A percentile compares a stretch with the other conserved stretches of the same genome.
phyloP scores from a whole-genome alignment of 345 rosid species.

The Citropsis articulata region DNA sequence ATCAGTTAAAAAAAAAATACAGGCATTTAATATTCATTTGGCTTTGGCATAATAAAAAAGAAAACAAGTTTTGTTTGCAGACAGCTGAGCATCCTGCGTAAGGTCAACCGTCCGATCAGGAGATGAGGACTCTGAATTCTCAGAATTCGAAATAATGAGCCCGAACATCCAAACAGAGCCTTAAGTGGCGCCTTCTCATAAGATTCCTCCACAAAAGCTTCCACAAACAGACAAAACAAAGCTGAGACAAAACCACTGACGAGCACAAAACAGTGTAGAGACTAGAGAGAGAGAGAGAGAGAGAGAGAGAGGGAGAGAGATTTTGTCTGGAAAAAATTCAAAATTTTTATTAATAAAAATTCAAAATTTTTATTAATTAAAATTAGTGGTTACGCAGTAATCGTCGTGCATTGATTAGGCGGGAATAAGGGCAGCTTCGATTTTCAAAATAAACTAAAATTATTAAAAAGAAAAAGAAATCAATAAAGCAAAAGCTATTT shows the following conservation, averaged over 20 bases:
- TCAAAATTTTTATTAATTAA: neutral
- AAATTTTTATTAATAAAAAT: neutral
- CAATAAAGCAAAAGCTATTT: slow-evolving; percentile 5
- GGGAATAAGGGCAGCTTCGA: slow-evolving; percentile 27
- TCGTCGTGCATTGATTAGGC: slow-evolving; percentile 27
- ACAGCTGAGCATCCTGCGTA: neutral
- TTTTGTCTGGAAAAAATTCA: neutral
- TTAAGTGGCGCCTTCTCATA: neutral
- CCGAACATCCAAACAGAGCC: neutral
- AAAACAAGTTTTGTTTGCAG: neutral
- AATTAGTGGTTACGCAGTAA: neutral
- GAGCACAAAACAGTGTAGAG: neutral
- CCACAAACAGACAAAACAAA: neutral
- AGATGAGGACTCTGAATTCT: too few relatives aligned
- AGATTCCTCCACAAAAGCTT: neutral
- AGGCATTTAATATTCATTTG: too few relatives aligned
- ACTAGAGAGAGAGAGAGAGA: neutral
- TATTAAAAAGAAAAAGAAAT: neutral
- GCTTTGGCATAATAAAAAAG: neutral
- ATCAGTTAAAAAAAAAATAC: too few relatives aligned
- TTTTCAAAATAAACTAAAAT: slow-evolving; percentile 21
- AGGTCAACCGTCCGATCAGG: neutral
- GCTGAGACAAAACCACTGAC: neutral
- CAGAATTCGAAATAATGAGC: neutral
- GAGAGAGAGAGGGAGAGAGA: neutral